Base-by-base conservation (phyloP, 306 rosid genomes). In the Cicer pinnatifidum region DNA sequence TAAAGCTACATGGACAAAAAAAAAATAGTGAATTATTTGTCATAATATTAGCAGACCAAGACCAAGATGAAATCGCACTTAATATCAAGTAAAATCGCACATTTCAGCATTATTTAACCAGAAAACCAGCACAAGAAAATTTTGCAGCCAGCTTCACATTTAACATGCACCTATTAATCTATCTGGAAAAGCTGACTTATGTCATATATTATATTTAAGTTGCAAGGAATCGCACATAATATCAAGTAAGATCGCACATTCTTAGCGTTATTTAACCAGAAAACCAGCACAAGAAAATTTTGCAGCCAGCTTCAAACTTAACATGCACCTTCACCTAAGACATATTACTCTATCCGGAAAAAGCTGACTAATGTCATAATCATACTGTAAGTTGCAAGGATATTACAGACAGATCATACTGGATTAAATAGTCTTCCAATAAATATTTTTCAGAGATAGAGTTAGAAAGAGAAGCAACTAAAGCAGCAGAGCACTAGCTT, bases 1-100 rank as follows among this genome's bases (percentile, higher is more conserved):
- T 62, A 93, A 72, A 71, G 97, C 98, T 91, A 83, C 81, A 67
- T 74, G 13, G 65, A 76, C 19, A 67, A 46, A 59, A 33, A 2
- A 28, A 7, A 59, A 33, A 17, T 17, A 46, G 46, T 28, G 12
- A 50, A 73, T 75, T 33, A 75, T 12, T 72, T 57, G 11, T 20
- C 53, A 33, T 47, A 65, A 82, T 23, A 17, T 6, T 8, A 51
- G 51, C 3, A 56, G 43, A 17, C 6, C 67, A 38, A 62, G 40
- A 3, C 35, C 35, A 28, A 28, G 35, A 28, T 28, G 35, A 28
- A 28, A 28, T 28, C 5, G 35, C 35, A 28, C 35, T 3, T 28
- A 28, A 28, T 28, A 28, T 28, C 62, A 10, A 23, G 13, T 38
- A 73, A 64, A 44, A 52, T 9, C 7, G 6, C 46, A 45, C 1